These are phyloP conservation scores for Nannochloropsis salina DNA, from an alignment of 108 stramenopile genomes.

Conservation along the genomic window DNA sequence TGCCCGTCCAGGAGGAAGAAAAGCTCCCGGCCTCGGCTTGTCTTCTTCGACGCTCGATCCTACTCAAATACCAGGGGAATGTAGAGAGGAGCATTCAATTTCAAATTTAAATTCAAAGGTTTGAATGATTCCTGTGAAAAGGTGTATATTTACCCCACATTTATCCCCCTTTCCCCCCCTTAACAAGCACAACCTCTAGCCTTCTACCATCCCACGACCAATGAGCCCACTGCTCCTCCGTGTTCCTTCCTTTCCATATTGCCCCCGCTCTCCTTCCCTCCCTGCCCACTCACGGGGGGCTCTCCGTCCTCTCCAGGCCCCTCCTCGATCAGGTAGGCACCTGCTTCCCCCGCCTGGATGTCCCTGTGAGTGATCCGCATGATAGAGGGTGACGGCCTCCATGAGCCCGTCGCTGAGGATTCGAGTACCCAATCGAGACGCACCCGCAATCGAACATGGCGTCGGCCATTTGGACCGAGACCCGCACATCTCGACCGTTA, in stretches of 20 bases:
- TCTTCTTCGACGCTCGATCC: not conserved
- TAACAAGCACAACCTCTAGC: not conserved
- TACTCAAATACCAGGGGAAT: too few relatives aligned
- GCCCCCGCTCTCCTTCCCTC: not conserved
- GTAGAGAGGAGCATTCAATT: too few relatives aligned
- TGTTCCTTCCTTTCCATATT: not conserved
- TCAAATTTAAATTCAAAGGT: too few relatives aligned
- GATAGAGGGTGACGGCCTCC: too few relatives aligned
- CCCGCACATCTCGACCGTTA: not conserved
- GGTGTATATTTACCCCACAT: not conserved
- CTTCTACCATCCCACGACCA: too few relatives aligned
- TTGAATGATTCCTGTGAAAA: too few relatives aligned
- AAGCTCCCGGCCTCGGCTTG: not conserved
- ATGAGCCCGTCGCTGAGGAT: too few relatives aligned
- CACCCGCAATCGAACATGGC: slow-evolving; percentile 13
- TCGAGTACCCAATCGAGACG: not conserved
- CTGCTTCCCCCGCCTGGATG: not conserved
- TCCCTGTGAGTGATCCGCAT: not conserved
- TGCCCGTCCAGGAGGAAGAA: slow-evolving; percentile 3
- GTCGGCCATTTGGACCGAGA: not conserved
- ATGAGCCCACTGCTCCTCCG: too few relatives aligned
- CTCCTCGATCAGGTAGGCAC: not conserved
- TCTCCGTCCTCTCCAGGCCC: not conserved
- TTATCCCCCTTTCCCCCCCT: not conserved
- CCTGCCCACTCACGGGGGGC: not conserved